Conservation (phyloP, 495 filamentous ascomycete genomes). For the Ramalina intermedia region DNA sequence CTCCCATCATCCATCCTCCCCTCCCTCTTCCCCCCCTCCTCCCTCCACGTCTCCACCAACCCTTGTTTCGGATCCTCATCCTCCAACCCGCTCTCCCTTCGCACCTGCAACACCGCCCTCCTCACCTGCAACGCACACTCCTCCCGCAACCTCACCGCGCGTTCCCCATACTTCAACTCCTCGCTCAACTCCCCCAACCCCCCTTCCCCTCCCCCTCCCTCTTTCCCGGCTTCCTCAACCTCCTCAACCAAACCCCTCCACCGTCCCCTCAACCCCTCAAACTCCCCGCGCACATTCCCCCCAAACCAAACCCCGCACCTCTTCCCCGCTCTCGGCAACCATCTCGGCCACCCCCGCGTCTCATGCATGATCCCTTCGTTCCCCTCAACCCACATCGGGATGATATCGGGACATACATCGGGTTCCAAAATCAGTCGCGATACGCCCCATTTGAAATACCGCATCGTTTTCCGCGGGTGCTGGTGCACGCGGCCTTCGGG, state of each 20-base stretch:
- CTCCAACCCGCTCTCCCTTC: constrained; percentile 50
- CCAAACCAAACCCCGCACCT: constrained; percentile 58
- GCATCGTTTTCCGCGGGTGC: constrained; percentile 59
- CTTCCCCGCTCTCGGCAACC: constrained; percentile 61
- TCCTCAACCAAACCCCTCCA: constrained; percentile 49
- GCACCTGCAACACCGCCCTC: constrained; percentile 62
- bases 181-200: constrained; percentile 50
- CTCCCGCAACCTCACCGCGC: constrained; percentile 64
- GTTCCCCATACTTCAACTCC: constrained; percentile 50
- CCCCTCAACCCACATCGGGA: constrained; percentile 92
- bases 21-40: constrained; percentile 38
- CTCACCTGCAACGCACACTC: constrained; percentile 70
- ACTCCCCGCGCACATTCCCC: constrained; percentile 34
- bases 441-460: constrained; percentile 97
- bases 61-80: constrained; percentile 66
- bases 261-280: constrained; percentile 48
- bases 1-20: constrained; percentile 51
- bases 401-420: constrained; percentile 63
- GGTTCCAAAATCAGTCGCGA: constrained; percentile 78
- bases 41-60: constrained; percentile 47
- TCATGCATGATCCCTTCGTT: constrained; percentile 77
- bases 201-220: constrained; percentile 17
- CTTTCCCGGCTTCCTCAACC: too few species aligned
- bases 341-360: constrained; percentile 60
- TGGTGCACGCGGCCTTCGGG: constrained; percentile 92